Evolutionary conservation across 257 asterid species (phyloP), one percentile per base, ranked within the genome.

Genomic region (Plantago elongata): DNA sequence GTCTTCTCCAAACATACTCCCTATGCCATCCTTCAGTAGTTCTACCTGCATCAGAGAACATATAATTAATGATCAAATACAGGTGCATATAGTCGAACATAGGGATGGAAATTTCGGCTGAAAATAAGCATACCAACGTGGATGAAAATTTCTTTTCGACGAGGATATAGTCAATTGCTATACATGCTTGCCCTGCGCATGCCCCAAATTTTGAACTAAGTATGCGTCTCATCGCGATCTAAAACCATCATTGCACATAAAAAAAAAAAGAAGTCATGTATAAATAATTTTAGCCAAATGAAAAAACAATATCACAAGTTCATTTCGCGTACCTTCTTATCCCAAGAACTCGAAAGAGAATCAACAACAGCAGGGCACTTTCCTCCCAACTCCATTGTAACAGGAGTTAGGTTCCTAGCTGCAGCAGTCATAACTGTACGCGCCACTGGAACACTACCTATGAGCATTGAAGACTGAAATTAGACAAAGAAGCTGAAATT

Each of bases 141-240:
- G 78, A n/a, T 0, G 76, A 60, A 57, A 72, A 83, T 43, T 67
- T 85, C 64, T 75, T 73, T 15, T 90, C 89, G 2, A 83, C 83
- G 0, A 90, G 83, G 60, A 87, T 74, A 59, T 90, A 87, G 64
- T 90, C 96, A 37, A 90, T 71, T 52, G 74, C 86, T 61, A 85
- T 71, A 79, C 97, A 90, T 59, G 82, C 95, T 70, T 90, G 97
- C 4, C 96, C 97, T 29, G 94, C 90, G 61, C 96, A 87, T 13
- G 86, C 54, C 56, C 96, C 97, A 45, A 77, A 90, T 63, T 90
- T 90, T 11, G 79, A 88, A 4, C 87, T 47, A 51, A 87, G 75
- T 54, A 90, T 85, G 56, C 96, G 74, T n/a, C 85, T 83, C 13
- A 79, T 8, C 40, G 87, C 94, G 54, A 71, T 73, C 97, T 90